Conservation (phyloP, 768 basidiomycete species). For the Hortiboletus campestris region DNA sequence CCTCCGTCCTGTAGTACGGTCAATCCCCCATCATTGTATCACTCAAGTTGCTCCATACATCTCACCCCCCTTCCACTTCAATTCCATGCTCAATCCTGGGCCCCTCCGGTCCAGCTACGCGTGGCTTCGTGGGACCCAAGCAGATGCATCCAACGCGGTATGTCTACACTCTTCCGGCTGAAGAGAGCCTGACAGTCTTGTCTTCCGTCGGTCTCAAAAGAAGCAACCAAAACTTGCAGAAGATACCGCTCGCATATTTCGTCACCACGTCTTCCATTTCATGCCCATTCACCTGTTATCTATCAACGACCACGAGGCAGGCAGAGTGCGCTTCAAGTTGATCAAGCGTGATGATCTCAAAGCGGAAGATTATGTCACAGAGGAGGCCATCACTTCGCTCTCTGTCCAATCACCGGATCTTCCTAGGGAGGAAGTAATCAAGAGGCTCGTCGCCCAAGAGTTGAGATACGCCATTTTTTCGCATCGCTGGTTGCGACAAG, state of each 20-base stretch:
- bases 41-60: neutral
- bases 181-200: neutral
- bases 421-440: neutral
- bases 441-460: neutral
- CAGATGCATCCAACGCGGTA: neutral
- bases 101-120: neutral
- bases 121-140: neutral
- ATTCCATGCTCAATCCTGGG: neutral
- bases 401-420: neutral
- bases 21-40: neutral
- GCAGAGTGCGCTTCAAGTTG: neutral
- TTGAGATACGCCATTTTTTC: constrained; percentile 2
- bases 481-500: neutral
- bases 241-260: neutral
- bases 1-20: too few species aligned
- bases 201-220: neutral
- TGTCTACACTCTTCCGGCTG: neutral
- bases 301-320: neutral
- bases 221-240: neutral
- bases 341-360: neutral
- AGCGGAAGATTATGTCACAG: neutral
- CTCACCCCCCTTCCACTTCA: neutral
- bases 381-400: neutral
- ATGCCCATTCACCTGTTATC: neutral
- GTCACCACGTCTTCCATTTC: neutral